These are phyloP conservation scores for Delphinella strobiligena DNA, from an alignment of 2,329 filamentous ascomycete species.

Conservation along the genomic window DNA sequence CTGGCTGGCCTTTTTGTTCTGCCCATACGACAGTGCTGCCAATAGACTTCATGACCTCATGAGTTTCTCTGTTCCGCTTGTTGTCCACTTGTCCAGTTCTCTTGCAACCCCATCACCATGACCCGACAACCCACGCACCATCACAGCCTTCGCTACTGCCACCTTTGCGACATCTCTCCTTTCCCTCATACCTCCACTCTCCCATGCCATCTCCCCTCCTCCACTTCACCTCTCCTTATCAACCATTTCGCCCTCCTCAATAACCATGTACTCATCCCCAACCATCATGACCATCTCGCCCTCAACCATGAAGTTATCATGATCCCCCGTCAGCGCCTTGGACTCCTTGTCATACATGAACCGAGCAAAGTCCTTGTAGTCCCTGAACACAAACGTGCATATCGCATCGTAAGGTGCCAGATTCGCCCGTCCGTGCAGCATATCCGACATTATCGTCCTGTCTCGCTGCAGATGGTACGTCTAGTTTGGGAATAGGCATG, in stretches of 20 bases:
- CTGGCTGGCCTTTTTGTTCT: too few relatives aligned
- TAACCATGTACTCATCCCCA: constrained; percentile 31
- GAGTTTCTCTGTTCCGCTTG: too few relatives aligned
- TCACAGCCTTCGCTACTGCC: too few relatives aligned
- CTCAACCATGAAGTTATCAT: constrained; percentile 25
- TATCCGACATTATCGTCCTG: constrained; percentile 32
- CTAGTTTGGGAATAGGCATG: too few relatives aligned
- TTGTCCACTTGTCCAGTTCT: too few relatives aligned
- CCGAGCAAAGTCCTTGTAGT: constrained; percentile 32
- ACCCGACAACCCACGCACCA: too few relatives aligned
- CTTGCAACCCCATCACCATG: too few relatives aligned
- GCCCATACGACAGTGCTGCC: too few relatives aligned
- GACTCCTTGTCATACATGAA: constrained; percentile 35
- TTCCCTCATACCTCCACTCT: not conserved
- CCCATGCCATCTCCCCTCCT: not conserved
- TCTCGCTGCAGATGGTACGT: constrained; percentile 34
- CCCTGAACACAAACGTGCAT: constrained; percentile 36
- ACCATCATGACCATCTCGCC: constrained; percentile 32
- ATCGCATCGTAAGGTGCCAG: constrained; percentile 35
- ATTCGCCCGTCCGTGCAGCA: constrained; percentile 31
- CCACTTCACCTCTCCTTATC: not conserved
- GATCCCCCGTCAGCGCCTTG: constrained; percentile 25
- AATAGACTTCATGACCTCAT: too few relatives aligned
- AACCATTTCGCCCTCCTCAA: constrained; percentile 22
- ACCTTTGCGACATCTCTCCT: not conserved